Evolutionary conservation across 768 basidiomycete genomes (phyloP).

Genomic region (Astraeus odoratus): DNA sequence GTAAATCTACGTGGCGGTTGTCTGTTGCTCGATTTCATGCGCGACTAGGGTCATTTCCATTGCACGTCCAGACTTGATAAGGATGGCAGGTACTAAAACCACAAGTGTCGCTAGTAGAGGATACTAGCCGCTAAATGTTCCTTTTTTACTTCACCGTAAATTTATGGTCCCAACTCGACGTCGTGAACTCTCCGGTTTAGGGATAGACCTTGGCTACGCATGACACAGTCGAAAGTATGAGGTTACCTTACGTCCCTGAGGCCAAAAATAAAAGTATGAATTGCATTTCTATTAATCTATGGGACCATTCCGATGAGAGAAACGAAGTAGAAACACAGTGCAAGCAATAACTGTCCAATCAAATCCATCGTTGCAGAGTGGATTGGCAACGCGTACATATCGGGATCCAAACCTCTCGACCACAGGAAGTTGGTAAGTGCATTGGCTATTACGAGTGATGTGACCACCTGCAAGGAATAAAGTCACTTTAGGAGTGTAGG

Average conservation of each 20-base stretch:
- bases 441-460: constrained; percentile 64
- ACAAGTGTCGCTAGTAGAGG: too few species aligned
- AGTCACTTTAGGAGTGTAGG: not conserved
- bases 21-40: too few species aligned
- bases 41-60: too few species aligned
- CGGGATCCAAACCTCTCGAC: constrained; percentile 74
- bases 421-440: constrained; percentile 70
- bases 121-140: too few species aligned
- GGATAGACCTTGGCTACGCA: too few species aligned
- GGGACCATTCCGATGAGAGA: constrained; percentile 31
- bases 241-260: too few species aligned
- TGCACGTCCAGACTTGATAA: too few species aligned
- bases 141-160: not conserved
- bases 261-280: not conserved
- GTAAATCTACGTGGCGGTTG: too few species aligned
- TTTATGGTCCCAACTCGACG: too few species aligned
- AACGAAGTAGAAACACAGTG: constrained; percentile 66
- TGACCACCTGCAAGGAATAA: constrained; percentile 44
- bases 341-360: constrained; percentile 73
- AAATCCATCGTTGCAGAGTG: constrained; percentile 88
- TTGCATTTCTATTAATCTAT: constrained; percentile 2
- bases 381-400: constrained; percentile 89
- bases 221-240: too few species aligned
- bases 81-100: too few species aligned
- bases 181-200: too few species aligned